Evolutionary conservation across 2,329 filamentous ascomycete genomes (phyloP).

Genomic region (Fusarium scirpi): DNA sequence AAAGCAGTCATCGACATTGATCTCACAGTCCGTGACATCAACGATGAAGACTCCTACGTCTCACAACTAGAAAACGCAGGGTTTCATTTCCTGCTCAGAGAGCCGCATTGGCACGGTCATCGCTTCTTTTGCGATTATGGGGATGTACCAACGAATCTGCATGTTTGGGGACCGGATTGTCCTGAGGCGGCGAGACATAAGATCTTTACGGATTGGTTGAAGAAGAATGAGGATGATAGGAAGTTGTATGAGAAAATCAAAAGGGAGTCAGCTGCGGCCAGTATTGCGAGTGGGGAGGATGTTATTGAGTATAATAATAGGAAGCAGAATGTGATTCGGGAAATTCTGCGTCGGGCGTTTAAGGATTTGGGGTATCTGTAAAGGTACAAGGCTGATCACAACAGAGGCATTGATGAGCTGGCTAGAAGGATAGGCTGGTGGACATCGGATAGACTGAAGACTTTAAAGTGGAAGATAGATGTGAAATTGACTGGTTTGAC

Average conservation of each 20-base stretch:
- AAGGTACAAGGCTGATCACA: fast-evolving
- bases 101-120: slow-evolving; percentile 62
- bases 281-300: slow-evolving; percentile 42
- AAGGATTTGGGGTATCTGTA: slow-evolving; percentile 38
- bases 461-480: background rate
- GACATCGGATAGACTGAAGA: no score
- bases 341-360: slow-evolving; percentile 53
- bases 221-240: slow-evolving; percentile 52
- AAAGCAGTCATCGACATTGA: slow-evolving; percentile 67
- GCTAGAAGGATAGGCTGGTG: fast-evolving
- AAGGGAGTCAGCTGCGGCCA: background rate
- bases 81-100: slow-evolving; percentile 61
- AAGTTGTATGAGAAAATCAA: slow-evolving; percentile 51
- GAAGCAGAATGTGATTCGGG: slow-evolving; percentile 56
- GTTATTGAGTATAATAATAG: slow-evolving; percentile 56
- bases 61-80: slow-evolving; percentile 56
- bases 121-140: slow-evolving; percentile 57
- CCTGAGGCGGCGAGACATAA: slow-evolving; percentile 58
- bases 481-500: no score
- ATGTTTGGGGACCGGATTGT: slow-evolving; percentile 60
- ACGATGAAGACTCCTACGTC: slow-evolving; percentile 58
- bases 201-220: slow-evolving; percentile 61
- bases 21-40: slow-evolving; percentile 56
- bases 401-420: no score
- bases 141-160: slow-evolving; percentile 57